Evolutionary conservation across 768 basidiomycete genomes (phyloP), one percentile per base, ranked within the genome.

Genomic region (Tulasnella sp.): DNA sequence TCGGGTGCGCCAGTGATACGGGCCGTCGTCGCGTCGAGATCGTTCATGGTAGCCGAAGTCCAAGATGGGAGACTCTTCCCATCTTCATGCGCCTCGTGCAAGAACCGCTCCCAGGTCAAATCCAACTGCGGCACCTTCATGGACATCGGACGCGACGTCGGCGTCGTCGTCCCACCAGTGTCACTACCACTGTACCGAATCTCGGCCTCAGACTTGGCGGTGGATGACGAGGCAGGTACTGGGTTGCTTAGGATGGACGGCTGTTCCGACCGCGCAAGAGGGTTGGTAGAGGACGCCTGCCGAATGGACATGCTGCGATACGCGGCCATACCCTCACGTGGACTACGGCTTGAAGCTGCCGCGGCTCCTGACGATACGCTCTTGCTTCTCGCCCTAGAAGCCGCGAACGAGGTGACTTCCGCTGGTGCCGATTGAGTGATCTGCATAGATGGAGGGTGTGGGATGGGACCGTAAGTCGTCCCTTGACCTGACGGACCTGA

Each of bases 51-150:
- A 2, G 55, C 45, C 22, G 48, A 44, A 46, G 19, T 29, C 46
- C 25, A 61, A 48, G 24, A 19, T 9, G 41, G 19, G 2, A 29
- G 19, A 3, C 25, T 61, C 31, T 48, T n/a, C 19, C 19, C 21
- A 24, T 57, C 54, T 15, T 61, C 60, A 34, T 61, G 43, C 31
- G 54, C 49, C 24, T 61, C 60, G n/a, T 56, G 22, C 43, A 61
- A 51, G 48, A 61, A 61, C 31, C 31, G 42, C 21, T 41, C 24
- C 60, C 60, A 61, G 8, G 54, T 56, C 30, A 57, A 29, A 21
- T 61, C 60, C 29, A 61, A 38, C 48, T 61, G 45, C 5, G 60
- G 60, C 24, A 61, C 34, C 30, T 34, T 49, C 19, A 1, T 43
- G 53, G 22, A 5, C 17, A 43, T 1, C 29, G 2, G 30, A 11